Evolutionary conservation across 2,329 filamentous ascomycete genomes (phyloP), one percentile per base, ranked within the genome.

Genomic region (Didymella lethalis): DNA sequence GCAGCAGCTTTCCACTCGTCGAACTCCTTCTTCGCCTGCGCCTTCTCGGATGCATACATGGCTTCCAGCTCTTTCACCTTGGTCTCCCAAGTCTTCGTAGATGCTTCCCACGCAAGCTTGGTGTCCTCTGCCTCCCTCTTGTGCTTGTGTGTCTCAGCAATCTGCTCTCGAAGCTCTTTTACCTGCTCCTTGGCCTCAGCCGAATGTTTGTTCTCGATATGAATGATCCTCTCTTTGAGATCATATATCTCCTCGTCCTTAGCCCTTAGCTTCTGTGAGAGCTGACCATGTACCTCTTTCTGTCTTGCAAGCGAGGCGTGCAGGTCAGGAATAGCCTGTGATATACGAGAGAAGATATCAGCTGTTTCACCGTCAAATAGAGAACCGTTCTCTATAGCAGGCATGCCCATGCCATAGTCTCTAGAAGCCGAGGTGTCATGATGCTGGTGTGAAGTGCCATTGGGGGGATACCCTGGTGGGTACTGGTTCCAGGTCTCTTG

Each of bases 171-270:
- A 26, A 84, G 72, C 59, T 85, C 82, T 53, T 80, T 82, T 45
- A 82, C 77, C 68, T 83, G 83, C 63, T 84, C 82, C 64, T 85
- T 82, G 50, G 76, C 79, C 63, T 86, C 83, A 45, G 79, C 78
- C 0, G 81, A 81, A 59, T 82, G 81, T 57, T 84, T 81, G 51
- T 79, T 80, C 46, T 81, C 80, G 18, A 82, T 75, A 45, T 79
- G 80, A 44, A 80, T 78, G 66, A 85, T 78, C 64, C 83, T 82
- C 25, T 79, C 77, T 54, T 82, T 82, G 61, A 86, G 65, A 14
- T 80, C 77, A 61, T 82, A 79, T 54, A 86, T 83, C 62, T 85
- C 82, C 48, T 73, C 69, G 47, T 86, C 83, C 66, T 85, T 85
- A 51, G 79, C 78, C 71, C 81, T 80, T 34, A 85, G 68, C 29